phyloP scores from a whole-genome alignment of 2,329 filamentous ascomycete species.

The Blastomyces percursus region DNA sequence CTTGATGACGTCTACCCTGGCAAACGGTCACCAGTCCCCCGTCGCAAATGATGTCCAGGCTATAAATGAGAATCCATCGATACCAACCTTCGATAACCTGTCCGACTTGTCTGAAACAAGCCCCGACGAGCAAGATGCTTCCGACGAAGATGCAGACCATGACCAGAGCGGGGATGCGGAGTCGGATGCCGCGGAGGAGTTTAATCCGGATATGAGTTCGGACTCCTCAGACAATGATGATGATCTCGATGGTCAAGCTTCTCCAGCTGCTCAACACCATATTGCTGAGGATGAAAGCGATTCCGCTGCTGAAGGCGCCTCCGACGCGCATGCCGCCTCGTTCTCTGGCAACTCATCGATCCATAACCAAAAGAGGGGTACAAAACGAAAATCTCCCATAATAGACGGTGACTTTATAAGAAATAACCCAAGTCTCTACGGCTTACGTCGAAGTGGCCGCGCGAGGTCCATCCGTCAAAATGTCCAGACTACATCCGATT shows the following conservation, averaged over 20 bases:
- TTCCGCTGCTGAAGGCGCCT: constrained; percentile 57
- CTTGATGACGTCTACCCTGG: constrained; percentile 22
- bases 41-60: constrained; percentile 1
- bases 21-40: constrained; percentile 23
- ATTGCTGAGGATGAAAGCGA: constrained; percentile 48
- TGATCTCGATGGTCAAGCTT: constrained; percentile 39
- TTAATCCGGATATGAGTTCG: constrained; percentile 8
- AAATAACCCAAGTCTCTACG: constrained; percentile 90
- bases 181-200: constrained; percentile 2
- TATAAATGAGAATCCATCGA: constrained; percentile 6
- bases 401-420: constrained; percentile 76
- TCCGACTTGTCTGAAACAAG: constrained; percentile 16
- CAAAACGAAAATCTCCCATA: constrained; percentile 61
- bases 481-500: constrained; percentile 52
- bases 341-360: constrained; percentile 56
- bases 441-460: constrained; percentile 74
- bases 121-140: constrained; percentile 14
- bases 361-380: constrained; percentile 54
- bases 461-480: constrained; percentile 52
- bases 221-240: constrained; percentile 44
- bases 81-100: constrained; percentile 3
- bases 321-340: constrained; percentile 45
- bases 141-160: constrained; percentile 10
- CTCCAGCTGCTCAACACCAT: constrained; percentile 47
- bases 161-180: constrained; percentile 3